These are phyloP conservation scores for Circinella umbellata DNA, from an alignment of 371 early-diverging fungal genomes.

Conservation along the genomic window DNA sequence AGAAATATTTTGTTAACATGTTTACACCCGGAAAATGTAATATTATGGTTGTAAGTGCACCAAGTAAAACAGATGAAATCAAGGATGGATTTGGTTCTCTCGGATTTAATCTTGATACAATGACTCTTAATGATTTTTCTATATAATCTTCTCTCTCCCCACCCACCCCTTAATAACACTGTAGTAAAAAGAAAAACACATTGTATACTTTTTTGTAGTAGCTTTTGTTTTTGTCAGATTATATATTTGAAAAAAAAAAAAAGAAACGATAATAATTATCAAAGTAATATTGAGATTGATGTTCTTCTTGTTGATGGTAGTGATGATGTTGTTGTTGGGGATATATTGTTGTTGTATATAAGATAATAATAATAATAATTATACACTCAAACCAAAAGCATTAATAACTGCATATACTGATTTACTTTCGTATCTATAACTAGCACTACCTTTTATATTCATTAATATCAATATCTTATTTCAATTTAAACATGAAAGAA, in stretches of 20 bases:
- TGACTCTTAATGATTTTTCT: conserved; percentile 44
- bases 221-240: too few species aligned
- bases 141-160: not conserved
- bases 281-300: too few species aligned
- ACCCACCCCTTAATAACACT: not conserved
- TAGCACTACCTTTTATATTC: conserved; percentile 54
- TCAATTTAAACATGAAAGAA: not conserved
- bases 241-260: too few species aligned
- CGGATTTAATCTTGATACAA: conserved; percentile 41
- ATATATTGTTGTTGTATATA: too few species aligned
- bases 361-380: not conserved
- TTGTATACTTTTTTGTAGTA: too few species aligned
- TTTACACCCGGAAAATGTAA: conserved; percentile 59
- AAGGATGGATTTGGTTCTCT: conserved; percentile 40
- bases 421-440: conserved; percentile 69
- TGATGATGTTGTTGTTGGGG: too few species aligned
- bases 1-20: conserved; percentile 57
- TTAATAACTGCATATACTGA: conserved; percentile 73
- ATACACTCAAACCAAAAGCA: conserved; percentile 64
- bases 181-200: not conserved
- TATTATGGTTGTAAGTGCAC: conserved; percentile 60
- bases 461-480: not conserved
- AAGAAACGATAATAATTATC: too few species aligned
- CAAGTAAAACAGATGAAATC: conserved; percentile 57
- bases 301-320: too few species aligned